These are phyloP conservation scores for Geotrichum histeridarum DNA, from an alignment of 1,139 yeast species.

Conservation along the genomic window DNA sequence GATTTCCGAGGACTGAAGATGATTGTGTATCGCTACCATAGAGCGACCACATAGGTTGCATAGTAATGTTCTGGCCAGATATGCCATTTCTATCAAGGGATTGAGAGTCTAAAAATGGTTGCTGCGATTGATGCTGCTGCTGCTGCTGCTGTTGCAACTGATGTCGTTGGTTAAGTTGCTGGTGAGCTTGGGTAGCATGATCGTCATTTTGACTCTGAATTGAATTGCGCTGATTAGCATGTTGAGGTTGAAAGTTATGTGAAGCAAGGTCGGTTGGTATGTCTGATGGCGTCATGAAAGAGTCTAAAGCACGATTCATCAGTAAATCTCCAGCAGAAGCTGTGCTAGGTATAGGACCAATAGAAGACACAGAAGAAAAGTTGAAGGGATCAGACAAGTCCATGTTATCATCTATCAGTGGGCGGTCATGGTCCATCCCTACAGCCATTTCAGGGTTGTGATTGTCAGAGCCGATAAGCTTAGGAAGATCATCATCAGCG, in stretches of 20 bases:
- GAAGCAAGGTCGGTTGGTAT: constrained; percentile 23
- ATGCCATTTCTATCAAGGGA: background rate
- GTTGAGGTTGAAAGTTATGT: constrained; percentile 27
- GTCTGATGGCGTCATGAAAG: constrained; percentile 17
- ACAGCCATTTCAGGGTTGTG: background rate
- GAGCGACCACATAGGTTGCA: constrained; percentile 28
- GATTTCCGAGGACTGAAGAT: background rate
- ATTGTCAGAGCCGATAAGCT: background rate
- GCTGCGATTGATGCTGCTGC: constrained; percentile 20
- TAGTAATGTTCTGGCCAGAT: constrained; percentile 7
- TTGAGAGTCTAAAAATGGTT: background rate
- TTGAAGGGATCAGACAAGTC: constrained; percentile 10
- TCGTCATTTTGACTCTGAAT: background rate
- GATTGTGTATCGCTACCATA: constrained; percentile 18
- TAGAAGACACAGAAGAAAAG: background rate
- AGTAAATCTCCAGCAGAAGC: constrained; percentile 19
- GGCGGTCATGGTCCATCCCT: background rate
- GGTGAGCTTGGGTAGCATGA: background rate
- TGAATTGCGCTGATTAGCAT: background rate
- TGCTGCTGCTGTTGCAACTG: constrained; percentile 21
- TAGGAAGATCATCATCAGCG: constrained; percentile 6
- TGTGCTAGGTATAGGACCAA: background rate
- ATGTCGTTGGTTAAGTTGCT: constrained; percentile 9
- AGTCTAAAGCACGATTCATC: constrained; percentile 14
- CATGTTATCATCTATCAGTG: background rate